phyloP scores from a whole-genome alignment of 192 early-diverging fungal genomes.

The Kickxella alabastrina region DNA sequence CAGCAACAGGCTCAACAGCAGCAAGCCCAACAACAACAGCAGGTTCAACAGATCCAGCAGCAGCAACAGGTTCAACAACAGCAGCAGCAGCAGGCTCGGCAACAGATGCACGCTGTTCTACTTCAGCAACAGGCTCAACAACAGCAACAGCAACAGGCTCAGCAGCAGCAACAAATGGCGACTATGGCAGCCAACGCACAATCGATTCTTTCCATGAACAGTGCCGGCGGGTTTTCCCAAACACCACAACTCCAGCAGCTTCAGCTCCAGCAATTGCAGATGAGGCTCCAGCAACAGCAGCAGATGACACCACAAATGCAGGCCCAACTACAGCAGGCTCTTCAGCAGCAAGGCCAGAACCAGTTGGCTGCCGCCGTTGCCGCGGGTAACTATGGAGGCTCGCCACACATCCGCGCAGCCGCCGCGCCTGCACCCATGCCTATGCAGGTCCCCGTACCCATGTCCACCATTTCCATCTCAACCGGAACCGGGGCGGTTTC shows the following conservation, averaged over 20 bases:
- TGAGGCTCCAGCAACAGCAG: conserved; percentile 12
- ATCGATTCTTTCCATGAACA: not conserved
- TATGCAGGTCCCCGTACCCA: not conserved
- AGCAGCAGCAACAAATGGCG: not conserved
- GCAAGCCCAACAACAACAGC: conserved; percentile 14
- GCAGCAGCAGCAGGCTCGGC: conserved; percentile 10
- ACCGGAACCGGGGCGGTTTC: not conserved
- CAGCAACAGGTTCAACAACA: conserved; percentile 6
- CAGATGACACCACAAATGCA: conserved; percentile 11
- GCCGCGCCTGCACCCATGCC: conserved; percentile 1
- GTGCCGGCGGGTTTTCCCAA: conserved; percentile 1
- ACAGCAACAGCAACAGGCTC: conserved; percentile 6
- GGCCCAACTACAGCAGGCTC: conserved; percentile 5
- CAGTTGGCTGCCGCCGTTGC: not conserved
- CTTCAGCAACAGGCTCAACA: conserved; percentile 19
- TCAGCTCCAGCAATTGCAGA: conserved; percentile 17
- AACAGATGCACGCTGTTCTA: not conserved
- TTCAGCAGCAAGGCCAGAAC: not conserved
- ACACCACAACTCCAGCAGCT: conserved; percentile 9
- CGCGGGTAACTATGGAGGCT: not conserved
- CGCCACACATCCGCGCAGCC: not conserved
- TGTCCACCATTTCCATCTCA: not conserved
- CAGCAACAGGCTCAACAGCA: no score
- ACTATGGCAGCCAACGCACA: not conserved
- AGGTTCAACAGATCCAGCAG: conserved; percentile 14